Base-by-base conservation (phyloP, 2,329 filamentous ascomycete species). In the Bisporella sp. region DNA sequence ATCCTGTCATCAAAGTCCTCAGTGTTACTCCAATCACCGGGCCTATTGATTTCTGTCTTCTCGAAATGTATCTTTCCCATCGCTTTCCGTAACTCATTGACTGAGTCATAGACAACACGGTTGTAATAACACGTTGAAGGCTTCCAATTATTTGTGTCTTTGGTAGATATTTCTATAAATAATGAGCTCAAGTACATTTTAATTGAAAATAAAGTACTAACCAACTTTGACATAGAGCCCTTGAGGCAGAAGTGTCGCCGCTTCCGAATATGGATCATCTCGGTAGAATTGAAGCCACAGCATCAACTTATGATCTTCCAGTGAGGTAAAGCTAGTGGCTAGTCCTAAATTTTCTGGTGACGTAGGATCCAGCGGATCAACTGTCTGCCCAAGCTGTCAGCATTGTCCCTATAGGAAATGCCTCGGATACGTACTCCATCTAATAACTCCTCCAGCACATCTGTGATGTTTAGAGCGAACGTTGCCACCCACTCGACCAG, bases 101-200 rank as follows among this genome's bases (percentile, higher is more conserved):
- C 74, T 4, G 72, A 72, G 32, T 68, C 60, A 57, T 80, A 82
- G 53, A 74, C 74, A n/a, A 74, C 61, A 42, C 72, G 71, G 50
- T 78, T 73, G 58, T 79, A 81, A 12, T 76, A 71, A 74, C 77
- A 81, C 2, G 73, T 74, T 13, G 70, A 66, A 0, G 78, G 59
- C 11, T 60, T 66, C 78, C 79, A 82, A 35, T 73, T 64, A 11
- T 68, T 66, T 6, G 73, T 71, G 52, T 80, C 72, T 5, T 73
- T 68, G 0, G 75, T 74, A 0, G 74, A 79, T 1, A 78, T 61
- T 53, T 82, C 73, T 2, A 66, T 58, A 21, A 21, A 21, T 21
- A 21, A 21, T 21, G 72, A 64, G 49, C 65, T 70, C 1, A 78
- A 57, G 1, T 72, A 71, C 2, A 73, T 41, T 28, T 40, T 28